Base-by-base conservation (phyloP, 2,329 filamentous ascomycete genomes). In the Tolypocladium cylindrosporum region DNA sequence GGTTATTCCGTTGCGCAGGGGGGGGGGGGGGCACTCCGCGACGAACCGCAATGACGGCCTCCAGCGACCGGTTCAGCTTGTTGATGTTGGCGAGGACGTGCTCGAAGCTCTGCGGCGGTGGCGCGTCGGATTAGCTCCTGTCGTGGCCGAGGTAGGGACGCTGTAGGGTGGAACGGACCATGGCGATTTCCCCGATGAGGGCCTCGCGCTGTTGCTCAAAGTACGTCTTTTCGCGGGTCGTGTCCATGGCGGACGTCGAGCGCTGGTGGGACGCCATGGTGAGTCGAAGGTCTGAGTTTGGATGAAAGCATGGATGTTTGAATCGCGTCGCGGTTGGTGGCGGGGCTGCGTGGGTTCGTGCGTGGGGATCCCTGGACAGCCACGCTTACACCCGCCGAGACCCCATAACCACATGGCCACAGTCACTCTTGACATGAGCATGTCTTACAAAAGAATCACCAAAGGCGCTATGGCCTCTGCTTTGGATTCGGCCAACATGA, bases 1-100 rank as follows among this genome's bases (percentile, higher is more conserved):
- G 8, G 1, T 3, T 4, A 13, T 13, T 9, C 24, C 13, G 14
- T 5, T 16, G 6, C 6, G 7, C 5, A 21, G 1, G 7, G 9
- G 14, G 4, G 7, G 19, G 27, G 9, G 14, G 4, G 7, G 19
- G 27, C 1, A 6, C 24, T 14, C 10, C 14, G 19, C 21, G 14
- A 74, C 84, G 54, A 77, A 93, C 93, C 53, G 91, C 87, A 60
- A 95, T 92, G 24, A 97, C 88, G 58, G 91, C 89, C 74, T 99
- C 93, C 21, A 99, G 78, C 43, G 88, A 93, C 40, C 93, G 86
- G 72, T 97, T 99, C 59, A 99, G 77, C 66, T 92, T 92, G 75
- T 97, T 99, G 73, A 97, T 91, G 68, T 96, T 97, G 66, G 92
- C 89, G 11, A 99, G 86, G 59, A 96, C 91, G 67, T 94, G 87